Conservation (phyloP, 73 alveolate species). For the Uronychia setigera region DNA sequence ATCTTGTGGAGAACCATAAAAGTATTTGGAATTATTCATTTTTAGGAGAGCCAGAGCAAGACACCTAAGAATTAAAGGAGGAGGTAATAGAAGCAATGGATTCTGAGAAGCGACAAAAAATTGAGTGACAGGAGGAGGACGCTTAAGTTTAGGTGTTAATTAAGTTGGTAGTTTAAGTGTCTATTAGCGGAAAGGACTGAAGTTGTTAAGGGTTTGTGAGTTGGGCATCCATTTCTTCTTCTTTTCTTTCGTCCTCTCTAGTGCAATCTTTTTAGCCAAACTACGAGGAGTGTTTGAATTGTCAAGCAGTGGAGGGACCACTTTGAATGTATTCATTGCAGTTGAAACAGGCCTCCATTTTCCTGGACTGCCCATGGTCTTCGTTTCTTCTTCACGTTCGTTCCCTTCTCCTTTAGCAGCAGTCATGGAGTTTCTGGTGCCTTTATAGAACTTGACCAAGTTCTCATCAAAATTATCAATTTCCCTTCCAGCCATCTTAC, state of each 20-base stretch:
- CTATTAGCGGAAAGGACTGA: not conserved
- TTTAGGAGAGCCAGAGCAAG: not conserved
- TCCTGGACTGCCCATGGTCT: not conserved
- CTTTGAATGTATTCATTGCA: slow-evolving; percentile 3
- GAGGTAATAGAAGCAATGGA: not conserved
- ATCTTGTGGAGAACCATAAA: slow-evolving; percentile 20
- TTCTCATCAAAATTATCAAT: slow-evolving; percentile 36
- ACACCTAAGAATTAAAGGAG: not conserved
- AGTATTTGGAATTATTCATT: too few relatives aligned
- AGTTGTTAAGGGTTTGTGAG: slow-evolving; percentile 2
- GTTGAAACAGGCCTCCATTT: slow-evolving; percentile 44
- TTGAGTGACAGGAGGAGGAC: not conserved
- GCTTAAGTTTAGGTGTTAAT: not conserved
- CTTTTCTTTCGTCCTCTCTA: slow-evolving; percentile 27
- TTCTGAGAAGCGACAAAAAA: not conserved
- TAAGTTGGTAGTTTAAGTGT: not conserved
- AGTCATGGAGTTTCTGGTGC: not conserved
- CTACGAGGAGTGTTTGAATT: slow-evolving; percentile 60
- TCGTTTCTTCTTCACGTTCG: slow-evolving; percentile 12
- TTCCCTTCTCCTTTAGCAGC: slow-evolving; percentile 9
- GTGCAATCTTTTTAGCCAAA: slow-evolving; percentile 33
- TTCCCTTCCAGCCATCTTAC: slow-evolving; percentile 46
- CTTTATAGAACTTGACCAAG: slow-evolving; percentile 17
- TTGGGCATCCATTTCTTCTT: slow-evolving; percentile 24
- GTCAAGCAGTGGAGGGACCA: slow-evolving; percentile 39